These are phyloP conservation scores for Cercophora samala DNA, from an alignment of 495 filamentous ascomycete species.

Conservation along the genomic window DNA sequence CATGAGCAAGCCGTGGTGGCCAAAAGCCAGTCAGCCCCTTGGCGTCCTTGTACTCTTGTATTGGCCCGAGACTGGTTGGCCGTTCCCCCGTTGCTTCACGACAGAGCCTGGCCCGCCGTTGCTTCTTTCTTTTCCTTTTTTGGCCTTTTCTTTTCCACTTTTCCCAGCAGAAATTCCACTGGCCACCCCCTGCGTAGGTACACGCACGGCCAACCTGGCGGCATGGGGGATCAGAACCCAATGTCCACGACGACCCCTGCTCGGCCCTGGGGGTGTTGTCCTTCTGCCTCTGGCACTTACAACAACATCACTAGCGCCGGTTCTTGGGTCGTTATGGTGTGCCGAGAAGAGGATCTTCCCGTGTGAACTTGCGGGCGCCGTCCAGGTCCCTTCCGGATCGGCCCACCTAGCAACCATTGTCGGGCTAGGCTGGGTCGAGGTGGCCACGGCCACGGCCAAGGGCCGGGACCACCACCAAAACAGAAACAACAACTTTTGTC, in stretches of 20 bases:
- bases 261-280: not conserved
- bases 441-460: conserved; percentile 27
- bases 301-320: conserved; percentile 15
- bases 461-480: conserved; percentile 21
- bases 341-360: conserved; percentile 27
- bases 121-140: conserved; percentile 13
- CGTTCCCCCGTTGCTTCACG: conserved; percentile 6
- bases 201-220: conserved; percentile 26
- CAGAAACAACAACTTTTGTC: conserved; percentile 20
- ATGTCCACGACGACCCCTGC: conserved; percentile 19
- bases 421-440: conserved; percentile 29
- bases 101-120: not conserved
- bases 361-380: conserved; percentile 23
- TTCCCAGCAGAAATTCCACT: not conserved
- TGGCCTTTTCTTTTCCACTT: conserved; percentile 4
- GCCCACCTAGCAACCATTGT: conserved; percentile 35
- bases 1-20: conserved; percentile 22
- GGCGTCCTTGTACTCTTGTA: conserved; percentile 14
- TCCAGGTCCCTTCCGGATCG: conserved; percentile 28
- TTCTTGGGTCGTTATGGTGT: conserved; percentile 14
- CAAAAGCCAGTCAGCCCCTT: conserved; percentile 23
- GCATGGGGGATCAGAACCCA: conserved; percentile 23
- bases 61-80: conserved; percentile 21
- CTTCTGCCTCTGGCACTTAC: conserved; percentile 4
- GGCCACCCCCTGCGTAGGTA: conserved; percentile 26